Evolutionary conservation across 2,329 filamentous ascomycete species (phyloP), one percentile per base, ranked within the genome.

Genomic region (Diaporthe eres): DNA sequence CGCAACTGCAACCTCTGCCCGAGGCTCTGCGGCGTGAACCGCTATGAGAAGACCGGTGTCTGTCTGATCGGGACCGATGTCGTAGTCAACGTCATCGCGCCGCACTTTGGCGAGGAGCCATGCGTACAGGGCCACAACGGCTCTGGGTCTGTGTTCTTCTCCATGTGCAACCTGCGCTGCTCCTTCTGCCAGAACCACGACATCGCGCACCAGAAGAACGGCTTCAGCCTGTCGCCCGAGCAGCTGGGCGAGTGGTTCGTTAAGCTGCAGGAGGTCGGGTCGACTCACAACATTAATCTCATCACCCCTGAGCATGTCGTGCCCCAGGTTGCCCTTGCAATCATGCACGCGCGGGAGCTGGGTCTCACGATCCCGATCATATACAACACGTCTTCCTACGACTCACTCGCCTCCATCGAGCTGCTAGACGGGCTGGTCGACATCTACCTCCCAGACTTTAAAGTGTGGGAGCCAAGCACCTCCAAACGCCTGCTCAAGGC

Each of bases 381-480:
- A 47, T 97, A 97, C 87, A 97, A 97, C 81, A 96, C 94, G 0
- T 95, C 93, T 0, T 92, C 93, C 15, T 97, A 94, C 81, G 95
- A 97, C 84, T 95, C 92, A 1, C 85, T 93, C 0, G 92, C 91
- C 3, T 95, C 93, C 0, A 86, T 97, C 1, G 84, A 91, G 76
- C 86, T 97, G 12, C 89, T 97, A 79, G 92, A 97, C 79, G 94
- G 94, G 0, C 85, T 97, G 39, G 91, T 97, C 0, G 94, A 97
- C 82, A 95, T 97, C 60, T 97, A 97, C 81, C 86, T 97, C n/a
- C 93, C 94, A 0, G 94, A 97, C 81, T 97, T 97, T 87, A 97
- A 97, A 83, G 91, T 96, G 13, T 97, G 94, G 94, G 90, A 90
- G 39, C 83, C 88, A 2, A 85, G 83, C 31, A 93, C 93, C 0